A percentile compares a stretch with the other conserved stretches of the same genome.
These are phyloP conservation scores for Globisporangium paddicum DNA, from an alignment of 352 stramenopile genomes.

Conservation along the genomic window DNA sequence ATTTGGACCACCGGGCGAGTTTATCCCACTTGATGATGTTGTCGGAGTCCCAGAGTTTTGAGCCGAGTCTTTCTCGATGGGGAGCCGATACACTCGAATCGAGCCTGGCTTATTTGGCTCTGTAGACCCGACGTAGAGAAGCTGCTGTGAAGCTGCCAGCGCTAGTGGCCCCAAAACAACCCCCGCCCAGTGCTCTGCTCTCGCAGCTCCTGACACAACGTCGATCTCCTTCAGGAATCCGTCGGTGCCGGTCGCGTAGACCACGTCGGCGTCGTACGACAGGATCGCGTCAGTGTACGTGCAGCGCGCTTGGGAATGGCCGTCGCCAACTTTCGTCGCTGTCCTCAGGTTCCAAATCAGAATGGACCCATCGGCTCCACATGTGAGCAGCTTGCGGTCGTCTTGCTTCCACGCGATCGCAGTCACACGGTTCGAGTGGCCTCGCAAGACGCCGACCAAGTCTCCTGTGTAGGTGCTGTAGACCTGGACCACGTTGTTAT, in stretches of 20 bases:
- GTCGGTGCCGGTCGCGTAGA: conserved; percentile 90
- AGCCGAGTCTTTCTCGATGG: conserved; percentile 50
- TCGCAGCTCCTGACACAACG: conserved; percentile 48
- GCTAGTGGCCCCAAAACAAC: conserved; percentile 69
- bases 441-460: conserved; percentile 58
- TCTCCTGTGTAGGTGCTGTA: conserved; percentile 82
- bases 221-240: conserved; percentile 89
- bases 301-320: conserved; percentile 70
- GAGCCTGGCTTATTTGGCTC: conserved; percentile 66
- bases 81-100: conserved; percentile 69
- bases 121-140: conserved; percentile 86
- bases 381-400: conserved; percentile 72
- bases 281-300: conserved; percentile 64
- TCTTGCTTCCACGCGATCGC: conserved; percentile 75
- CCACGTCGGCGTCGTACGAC: conserved; percentile 54
- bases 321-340: conserved; percentile 72
- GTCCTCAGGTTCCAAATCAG: conserved; percentile 73
- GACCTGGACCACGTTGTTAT: conserved; percentile 87
- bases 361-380: conserved; percentile 71
- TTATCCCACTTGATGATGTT: conserved; percentile 8
- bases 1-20: conserved; percentile 16
- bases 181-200: conserved; percentile 55
- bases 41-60: conserved; percentile 12
- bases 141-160: conserved; percentile 81
- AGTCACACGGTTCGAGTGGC: conserved; percentile 82